Evolutionary conservation across 140 eudicot genomes (phyloP), one percentile per base, ranked within the genome.

Genomic region (Stevia rebaudiana): DNA sequence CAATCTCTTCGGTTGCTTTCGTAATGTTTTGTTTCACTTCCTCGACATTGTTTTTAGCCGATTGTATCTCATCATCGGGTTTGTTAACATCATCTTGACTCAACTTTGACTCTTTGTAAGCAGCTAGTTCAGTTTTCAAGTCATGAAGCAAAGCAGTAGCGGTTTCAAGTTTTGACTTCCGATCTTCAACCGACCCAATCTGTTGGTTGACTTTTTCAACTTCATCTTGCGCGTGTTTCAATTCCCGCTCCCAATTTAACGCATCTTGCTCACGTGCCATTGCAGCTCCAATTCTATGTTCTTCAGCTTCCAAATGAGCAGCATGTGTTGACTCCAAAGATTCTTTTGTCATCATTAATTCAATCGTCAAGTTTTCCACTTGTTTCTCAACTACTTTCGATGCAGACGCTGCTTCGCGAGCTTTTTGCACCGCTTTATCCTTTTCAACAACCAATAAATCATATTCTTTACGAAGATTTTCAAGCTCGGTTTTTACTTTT

Each of bases 291-390:
- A 83, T 81, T 52, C 95, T 51, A 10, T 87, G 98, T 31, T 84
- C 96, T 83, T 87, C 96, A 7, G 95, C 95, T 68, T 91, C 95
- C 43, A 85, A 31, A 71, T 91, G 95, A 11, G 98, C 83, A 41
- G 96, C 96, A 8, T 87, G 98, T 8, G 96, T 90, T 12, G 96
- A 82, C 33, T 87, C 92, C 62, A 91, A 71, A 19, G 89, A 60
- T 58, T 88, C 95, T 62, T 91, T 91, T 11, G 87, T 55, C 39
- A 86, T 76, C 49, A 81, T 83, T 6, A 91, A 79, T 41, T 91
- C 96, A 11, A 84, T 82, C 1, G 96, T 87, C 55, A 84, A 65
- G 52, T 87, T 84, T 83, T 91, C 98, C 6, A 87, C 95, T 0
- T 77, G 76, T 65, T 81, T 84, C 67, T 91, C 96, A 24, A 83